Evolutionary conservation across 768 basidiomycete genomes (phyloP), one percentile per base, ranked within the genome.

Genomic region (Sporobolomyces roseus): DNA sequence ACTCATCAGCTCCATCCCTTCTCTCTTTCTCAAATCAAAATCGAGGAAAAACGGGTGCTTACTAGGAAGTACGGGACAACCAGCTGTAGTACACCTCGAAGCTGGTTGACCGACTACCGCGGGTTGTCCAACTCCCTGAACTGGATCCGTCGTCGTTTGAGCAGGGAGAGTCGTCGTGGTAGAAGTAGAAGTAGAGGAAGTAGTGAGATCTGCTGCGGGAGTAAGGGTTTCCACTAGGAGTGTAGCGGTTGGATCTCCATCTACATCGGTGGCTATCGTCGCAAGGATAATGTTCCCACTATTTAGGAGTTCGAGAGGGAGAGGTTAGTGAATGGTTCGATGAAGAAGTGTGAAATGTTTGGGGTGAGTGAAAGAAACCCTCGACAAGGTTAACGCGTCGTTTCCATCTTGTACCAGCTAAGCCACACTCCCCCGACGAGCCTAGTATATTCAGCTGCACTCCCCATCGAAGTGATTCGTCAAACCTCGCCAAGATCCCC

Each of bases 1-100:
- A 33, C 17, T 35, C 19, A 21, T 55, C 33, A 35, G 38, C 10
- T 17, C n/a, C n/a, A n/a, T n/a, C n/a, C n/a, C n/a, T n/a, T n/a
- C n/a, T n/a, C n/a, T n/a, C n/a, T n/a, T 21, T 21, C 2, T 45
- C 23, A 36, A 19, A 53, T 32, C 30, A 38, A 10, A n/a, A 2
- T 49, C 33, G 17, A 6, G 49, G 2, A 27, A 58, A 35, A 27
- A 0, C 21, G 41, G 13, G 46, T 35, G 54, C 61, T 38, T 23
- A 62, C 61, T 69, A 7, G 71, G 71, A 19, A 14, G 32, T 9
- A 52, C 43, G 19, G 66, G 63, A 45, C 71, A 72, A 21, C 66
- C 66, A 0, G 55, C 66, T 2, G 66, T 68, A 17, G 71, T 72
- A 25, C 71, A 72, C 0, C 19, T 7, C 21, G 17, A 19, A 12